phyloP scores from a whole-genome alignment of 306 rosid genomes.

The Pueraria montana region DNA sequence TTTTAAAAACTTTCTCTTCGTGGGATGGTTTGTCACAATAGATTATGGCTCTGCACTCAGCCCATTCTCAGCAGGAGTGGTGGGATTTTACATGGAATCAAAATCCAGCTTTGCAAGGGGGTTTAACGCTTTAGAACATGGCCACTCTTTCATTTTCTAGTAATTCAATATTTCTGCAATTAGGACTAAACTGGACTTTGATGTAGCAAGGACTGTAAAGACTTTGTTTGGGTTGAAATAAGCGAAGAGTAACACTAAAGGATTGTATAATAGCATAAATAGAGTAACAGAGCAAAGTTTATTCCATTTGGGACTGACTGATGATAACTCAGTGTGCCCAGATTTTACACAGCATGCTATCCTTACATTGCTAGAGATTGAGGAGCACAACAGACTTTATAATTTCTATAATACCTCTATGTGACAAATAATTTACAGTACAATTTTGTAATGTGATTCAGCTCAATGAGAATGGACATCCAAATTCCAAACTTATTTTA shows the following conservation, averaged over 20 bases:
- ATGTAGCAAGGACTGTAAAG: neutral
- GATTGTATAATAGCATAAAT: neutral
- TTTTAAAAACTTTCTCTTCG: too few species aligned
- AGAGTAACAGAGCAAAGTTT: neutral
- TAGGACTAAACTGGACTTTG: neutral
- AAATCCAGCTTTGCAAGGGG: neutral
- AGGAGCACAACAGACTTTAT: conserved; percentile 16
- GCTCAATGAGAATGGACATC: neutral
- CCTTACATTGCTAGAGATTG: conserved; percentile 10
- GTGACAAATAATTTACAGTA: conserved; percentile 44
- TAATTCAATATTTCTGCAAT: too few species aligned
- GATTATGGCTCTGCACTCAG: too few species aligned
- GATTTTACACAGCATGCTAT: neutral
- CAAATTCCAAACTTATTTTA: too few species aligned
- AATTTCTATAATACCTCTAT: neutral
- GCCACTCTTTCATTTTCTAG: conserved; percentile 1
- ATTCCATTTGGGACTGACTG: neutral
- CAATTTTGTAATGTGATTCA: conserved; percentile 14
- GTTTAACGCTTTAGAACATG: neutral
- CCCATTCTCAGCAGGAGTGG: too few species aligned
- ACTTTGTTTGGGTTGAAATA: neutral
- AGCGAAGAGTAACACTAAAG: neutral
- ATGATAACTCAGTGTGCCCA: neutral
- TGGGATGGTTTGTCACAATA: too few species aligned
- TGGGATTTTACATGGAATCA: too few species aligned